These are phyloP conservation scores for Neofusicoccum cordaticola DNA, from an alignment of 2,329 filamentous ascomycete species.

Conservation along the genomic window DNA sequence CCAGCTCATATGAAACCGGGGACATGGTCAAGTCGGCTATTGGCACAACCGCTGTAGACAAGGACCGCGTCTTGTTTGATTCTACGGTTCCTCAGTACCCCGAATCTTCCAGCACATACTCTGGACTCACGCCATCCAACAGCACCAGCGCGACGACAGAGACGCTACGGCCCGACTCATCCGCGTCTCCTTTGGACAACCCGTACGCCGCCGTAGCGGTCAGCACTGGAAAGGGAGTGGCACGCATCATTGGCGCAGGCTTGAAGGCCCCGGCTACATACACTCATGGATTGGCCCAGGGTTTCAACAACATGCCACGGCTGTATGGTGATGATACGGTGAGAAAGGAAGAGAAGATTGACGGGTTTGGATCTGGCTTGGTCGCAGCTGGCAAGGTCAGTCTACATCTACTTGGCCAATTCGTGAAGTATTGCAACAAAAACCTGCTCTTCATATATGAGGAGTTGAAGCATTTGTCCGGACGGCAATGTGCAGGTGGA, in stretches of 20 bases:
- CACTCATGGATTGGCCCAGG: neutral
- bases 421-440: no score
- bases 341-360: constrained; percentile 1
- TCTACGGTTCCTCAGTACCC: no score
- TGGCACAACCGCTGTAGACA: no score
- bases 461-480: no score
- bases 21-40: no score
- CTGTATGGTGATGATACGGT: constrained; percentile 17
- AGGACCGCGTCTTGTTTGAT: no score
- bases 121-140: no score
- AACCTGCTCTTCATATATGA: no score
- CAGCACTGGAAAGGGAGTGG: neutral
- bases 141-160: neutral
- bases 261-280: neutral
- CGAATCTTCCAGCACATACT: no score
- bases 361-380: neutral
- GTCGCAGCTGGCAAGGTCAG: neutral
- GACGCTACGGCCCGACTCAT: neutral
- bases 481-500: no score
- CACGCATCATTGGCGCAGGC: neutral
- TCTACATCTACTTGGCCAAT: no score
- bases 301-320: neutral
- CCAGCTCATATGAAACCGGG: no score
- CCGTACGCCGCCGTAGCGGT: neutral
- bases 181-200: neutral